Percentiles rank a stretch among this genome's conserved stretches.
These are phyloP conservation scores for Trichocladium uniseriatum DNA, from an alignment of 495 filamentous ascomycete genomes.

Conservation along the genomic window DNA sequence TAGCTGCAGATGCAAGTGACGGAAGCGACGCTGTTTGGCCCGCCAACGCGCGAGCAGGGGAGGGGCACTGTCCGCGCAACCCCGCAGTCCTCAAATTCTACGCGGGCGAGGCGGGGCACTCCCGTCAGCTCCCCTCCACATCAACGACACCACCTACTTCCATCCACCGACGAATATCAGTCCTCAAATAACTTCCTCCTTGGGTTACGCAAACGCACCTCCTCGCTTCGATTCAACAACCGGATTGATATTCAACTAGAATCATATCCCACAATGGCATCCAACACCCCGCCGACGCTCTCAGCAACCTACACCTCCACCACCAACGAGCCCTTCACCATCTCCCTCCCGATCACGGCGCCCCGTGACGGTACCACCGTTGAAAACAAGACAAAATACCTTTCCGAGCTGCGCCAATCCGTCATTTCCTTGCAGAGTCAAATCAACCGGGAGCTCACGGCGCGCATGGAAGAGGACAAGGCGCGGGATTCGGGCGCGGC, in stretches of 20 bases:
- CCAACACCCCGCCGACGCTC: constrained; percentile 10
- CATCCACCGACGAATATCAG: too few species aligned
- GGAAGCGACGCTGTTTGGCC: constrained; percentile 1
- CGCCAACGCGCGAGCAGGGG: neutral
- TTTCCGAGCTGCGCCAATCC: constrained; percentile 54
- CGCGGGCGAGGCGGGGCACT: constrained; percentile 5
- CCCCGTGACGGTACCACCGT: constrained; percentile 30
- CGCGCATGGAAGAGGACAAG: constrained; percentile 84
- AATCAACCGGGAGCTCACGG: constrained; percentile 76
- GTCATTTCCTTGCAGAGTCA: constrained; percentile 55
- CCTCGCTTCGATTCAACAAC: too few species aligned
- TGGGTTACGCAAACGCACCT: too few species aligned
- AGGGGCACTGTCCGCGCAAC: neutral
- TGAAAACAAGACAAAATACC: constrained; percentile 53
- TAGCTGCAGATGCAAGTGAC: constrained; percentile 4
- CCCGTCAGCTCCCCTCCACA: neutral
- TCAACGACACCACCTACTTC: neutral
- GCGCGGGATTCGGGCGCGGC: constrained; percentile 24
- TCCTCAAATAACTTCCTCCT: too few species aligned
- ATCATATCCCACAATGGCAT: constrained; percentile 6
- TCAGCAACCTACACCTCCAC: constrained; percentile 53
- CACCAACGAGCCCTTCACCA: constrained; percentile 34
- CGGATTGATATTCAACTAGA: too few species aligned
- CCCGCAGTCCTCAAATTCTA: constrained; percentile 4
- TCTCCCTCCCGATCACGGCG: constrained; percentile 34